Conservation (phyloP, 192 early-diverging fungal species). For the Podila clonocystis region DNA sequence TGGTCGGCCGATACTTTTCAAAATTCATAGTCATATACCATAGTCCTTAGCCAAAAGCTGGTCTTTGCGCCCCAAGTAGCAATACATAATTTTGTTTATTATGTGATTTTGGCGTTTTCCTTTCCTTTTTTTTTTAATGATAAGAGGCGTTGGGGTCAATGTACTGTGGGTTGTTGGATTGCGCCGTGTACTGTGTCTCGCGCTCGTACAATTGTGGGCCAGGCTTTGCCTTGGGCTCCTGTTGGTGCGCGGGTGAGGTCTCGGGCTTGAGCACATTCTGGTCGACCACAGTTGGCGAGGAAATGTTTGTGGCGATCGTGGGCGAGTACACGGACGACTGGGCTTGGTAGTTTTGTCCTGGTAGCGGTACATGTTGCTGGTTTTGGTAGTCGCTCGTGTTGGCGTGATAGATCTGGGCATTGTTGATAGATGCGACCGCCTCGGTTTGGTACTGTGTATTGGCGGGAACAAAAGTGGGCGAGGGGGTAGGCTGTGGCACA, state of each 20-base stretch:
- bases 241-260: background rate
- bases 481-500: slow-evolving; percentile 7
- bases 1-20: too few relatives aligned
- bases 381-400: background rate
- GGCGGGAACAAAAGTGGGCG: slow-evolving; percentile 7
- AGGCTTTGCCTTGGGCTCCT: slow-evolving; percentile 2
- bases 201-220: slow-evolving; percentile 21
- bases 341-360: background rate
- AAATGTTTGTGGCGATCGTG: background rate
- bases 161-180: slow-evolving; percentile 30
- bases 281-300: background rate
- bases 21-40: too few relatives aligned
- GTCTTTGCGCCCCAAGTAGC: too few relatives aligned
- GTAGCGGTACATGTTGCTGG: background rate
- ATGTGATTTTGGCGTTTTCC: too few relatives aligned
- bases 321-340: background rate
- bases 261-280: background rate
- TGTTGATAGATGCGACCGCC: slow-evolving; percentile 11
- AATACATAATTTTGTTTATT: too few relatives aligned
- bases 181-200: background rate
- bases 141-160: background rate
- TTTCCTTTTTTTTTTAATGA: background rate
- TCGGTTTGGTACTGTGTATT: background rate
- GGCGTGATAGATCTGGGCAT: background rate
- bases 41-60: too few relatives aligned